Evolutionary conservation across 2,329 filamentous ascomycete species (phyloP), one percentile per base, ranked within the genome.

Genomic region (Exophiala bonariae): DNA sequence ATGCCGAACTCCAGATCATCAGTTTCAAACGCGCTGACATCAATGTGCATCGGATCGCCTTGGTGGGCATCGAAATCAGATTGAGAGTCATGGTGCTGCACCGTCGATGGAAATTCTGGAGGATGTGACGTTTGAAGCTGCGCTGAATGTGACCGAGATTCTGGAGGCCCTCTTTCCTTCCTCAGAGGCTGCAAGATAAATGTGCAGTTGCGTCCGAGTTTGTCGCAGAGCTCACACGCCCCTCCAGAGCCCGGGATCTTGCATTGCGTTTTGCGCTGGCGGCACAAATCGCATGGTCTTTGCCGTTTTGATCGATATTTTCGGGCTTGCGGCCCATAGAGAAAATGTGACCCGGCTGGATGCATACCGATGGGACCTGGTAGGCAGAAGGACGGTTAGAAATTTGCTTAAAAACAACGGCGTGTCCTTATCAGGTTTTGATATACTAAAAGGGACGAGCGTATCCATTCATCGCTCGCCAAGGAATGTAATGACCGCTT

Each of bases 281-380:
- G 22, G 19, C 44, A 47, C 2, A 47, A 13, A 20, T 47, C 44
- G 20, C 44, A 47, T 9, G 44, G 44, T 41, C 44, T 22, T 41
- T 47, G 44, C 14, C 36, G 36, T 36, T 47, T 47, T 9, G 44
- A 47, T 16, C 44, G 44, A 32, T 47, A 47, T 20, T 47, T 47
- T 11, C 44, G 44, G 32, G 44, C 44, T 26, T 45, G 34, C 37
- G 42, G 38, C 20, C 34, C 42, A 38, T 45, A 45, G 5, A 38
- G 19, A 45, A 23, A 31, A 28, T 45, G 19, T 38, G 42, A 20
- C 42, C 23, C 10, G 33, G 26, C 28, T 39, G 42, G 23, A 45
- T 18, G 42, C 42, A 38, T 45, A 26, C 23, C 30, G 31, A 44
- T 16, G n/a, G 41, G 19, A 35, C 32, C 23, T 44, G n/a, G 9